A percentile compares a stretch with the other conserved stretches of the same genome.
Evolutionary conservation across 805 yeast genomes (phyloP).

Genomic region (Schizosaccharomyces octosporus): DNA sequence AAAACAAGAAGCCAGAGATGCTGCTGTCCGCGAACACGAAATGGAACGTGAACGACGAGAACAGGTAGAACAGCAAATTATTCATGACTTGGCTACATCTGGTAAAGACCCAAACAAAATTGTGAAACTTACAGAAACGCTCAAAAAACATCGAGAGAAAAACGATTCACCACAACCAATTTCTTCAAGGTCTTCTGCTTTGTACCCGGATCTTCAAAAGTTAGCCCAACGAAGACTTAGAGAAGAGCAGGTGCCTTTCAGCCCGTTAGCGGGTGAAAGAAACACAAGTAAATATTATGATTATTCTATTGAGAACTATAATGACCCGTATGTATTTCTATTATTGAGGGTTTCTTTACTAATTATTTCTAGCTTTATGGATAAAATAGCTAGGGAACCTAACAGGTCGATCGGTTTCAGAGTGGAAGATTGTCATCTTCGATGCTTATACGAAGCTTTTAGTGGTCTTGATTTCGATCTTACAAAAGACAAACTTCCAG

Average conservation of each 20-base stretch:
- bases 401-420: slow-evolving; percentile 38
- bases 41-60: slow-evolving; percentile 5
- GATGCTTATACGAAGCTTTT: slow-evolving; percentile 70
- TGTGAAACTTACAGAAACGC: slow-evolving; percentile 23
- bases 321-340: slow-evolving; percentile 22
- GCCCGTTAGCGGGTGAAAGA: slow-evolving; percentile 85
- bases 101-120: background rate
- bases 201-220: background rate
- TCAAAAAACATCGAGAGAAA: slow-evolving; percentile 11
- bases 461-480: slow-evolving; percentile 69
- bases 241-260: slow-evolving; percentile 38
- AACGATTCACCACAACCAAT: background rate
- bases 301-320: slow-evolving; percentile 27
- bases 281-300: slow-evolving; percentile 28
- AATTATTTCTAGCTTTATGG: background rate
- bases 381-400: background rate
- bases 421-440: slow-evolving; percentile 39
- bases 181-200: background rate
- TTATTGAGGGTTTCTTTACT: background rate
- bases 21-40: slow-evolving; percentile 20
- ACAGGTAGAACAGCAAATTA: slow-evolving; percentile 7
- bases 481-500: slow-evolving; percentile 13
- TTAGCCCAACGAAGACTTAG: slow-evolving; percentile 3
- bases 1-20: slow-evolving; percentile 40
- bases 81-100: slow-evolving; percentile 6